Evolutionary conservation across 768 basidiomycete genomes (phyloP).

Genomic region (Leccinum disarticulatum): DNA sequence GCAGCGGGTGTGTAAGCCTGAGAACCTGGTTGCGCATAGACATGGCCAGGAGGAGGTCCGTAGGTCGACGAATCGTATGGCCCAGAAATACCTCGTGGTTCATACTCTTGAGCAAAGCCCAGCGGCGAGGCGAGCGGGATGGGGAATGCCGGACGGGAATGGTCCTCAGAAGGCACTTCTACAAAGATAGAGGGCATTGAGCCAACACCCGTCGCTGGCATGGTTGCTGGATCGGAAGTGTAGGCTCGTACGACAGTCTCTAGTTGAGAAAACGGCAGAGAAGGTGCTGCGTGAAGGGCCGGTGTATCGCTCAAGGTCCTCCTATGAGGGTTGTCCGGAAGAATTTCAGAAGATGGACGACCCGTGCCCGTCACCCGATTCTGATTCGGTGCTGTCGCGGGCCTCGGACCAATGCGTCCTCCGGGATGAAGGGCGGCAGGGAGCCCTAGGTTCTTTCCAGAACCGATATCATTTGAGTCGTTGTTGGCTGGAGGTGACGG

Average conservation of each 20-base stretch:
- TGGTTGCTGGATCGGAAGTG: constrained; percentile 2
- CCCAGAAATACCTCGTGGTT: background rate
- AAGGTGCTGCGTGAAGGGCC: constrained; percentile 6
- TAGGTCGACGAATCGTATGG: constrained; percentile 2
- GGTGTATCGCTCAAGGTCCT: constrained; percentile 17
- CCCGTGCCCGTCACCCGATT: constrained; percentile 8
- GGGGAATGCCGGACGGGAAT: constrained; percentile 6
- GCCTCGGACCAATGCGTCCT: constrained; percentile 20
- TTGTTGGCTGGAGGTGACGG: constrained; percentile 41
- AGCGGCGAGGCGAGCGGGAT: background rate
- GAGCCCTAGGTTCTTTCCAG: constrained; percentile 23
- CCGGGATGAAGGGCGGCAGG: constrained; percentile 48
- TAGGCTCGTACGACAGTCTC: constrained; percentile 9
- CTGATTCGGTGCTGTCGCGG: constrained; percentile 19
- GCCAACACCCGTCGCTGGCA: background rate
- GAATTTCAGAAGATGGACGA: constrained; percentile 10
- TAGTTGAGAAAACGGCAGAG: constrained; percentile 5
- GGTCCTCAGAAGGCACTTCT: constrained; percentile 6
- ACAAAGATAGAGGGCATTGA: constrained; percentile 22
- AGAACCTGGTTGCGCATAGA: constrained; percentile 11
- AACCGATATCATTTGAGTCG: constrained; percentile 21
- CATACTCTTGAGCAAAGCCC: background rate
- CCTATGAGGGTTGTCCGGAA: constrained; percentile 7
- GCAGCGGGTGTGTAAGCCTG: constrained; percentile 10
- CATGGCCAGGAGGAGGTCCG: constrained; percentile 9